phyloP scores from a whole-genome alignment of 192 early-diverging fungal genomes.

The Coemansia sp. region DNA sequence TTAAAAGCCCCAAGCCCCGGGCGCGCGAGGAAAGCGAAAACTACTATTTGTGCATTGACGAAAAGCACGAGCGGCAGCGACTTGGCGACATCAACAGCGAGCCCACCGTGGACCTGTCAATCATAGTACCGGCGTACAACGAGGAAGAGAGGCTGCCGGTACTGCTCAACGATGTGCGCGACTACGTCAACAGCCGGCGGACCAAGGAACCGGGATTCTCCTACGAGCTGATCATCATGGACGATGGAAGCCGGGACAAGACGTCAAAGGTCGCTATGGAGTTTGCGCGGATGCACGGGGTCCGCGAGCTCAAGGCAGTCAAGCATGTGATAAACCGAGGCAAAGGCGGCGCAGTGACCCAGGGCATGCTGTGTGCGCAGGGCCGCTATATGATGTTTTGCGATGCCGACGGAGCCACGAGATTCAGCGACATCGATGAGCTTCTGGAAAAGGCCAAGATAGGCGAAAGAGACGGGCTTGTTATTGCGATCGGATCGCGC shows the following conservation, averaged over 20 bases:
- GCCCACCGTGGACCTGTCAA: conserved; percentile 60
- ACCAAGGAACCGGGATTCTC: conserved; percentile 50
- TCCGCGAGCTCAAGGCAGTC: conserved; percentile 67
- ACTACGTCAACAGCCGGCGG: conserved; percentile 58
- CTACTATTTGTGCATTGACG: conserved; percentile 42
- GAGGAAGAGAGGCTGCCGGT: conserved; percentile 77
- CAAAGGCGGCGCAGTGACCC: conserved; percentile 90
- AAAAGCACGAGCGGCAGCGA: conserved; percentile 32
- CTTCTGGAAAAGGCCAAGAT: conserved; percentile 53
- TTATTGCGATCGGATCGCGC: conserved; percentile 83
- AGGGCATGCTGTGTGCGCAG: conserved; percentile 79
- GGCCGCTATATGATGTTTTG: conserved; percentile 83
- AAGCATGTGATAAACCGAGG: conserved; percentile 80
- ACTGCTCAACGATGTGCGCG: conserved; percentile 79
- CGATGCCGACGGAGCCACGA: conserved; percentile 94
- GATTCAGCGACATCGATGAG: conserved; percentile 78
- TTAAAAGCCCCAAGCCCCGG: conserved; percentile 45
- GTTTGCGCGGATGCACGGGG: conserved; percentile 57
- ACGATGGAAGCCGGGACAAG: conserved; percentile 84
- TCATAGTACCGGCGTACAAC: conserved; percentile 91
- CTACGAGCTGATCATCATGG: conserved; percentile 88
- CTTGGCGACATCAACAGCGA: conserved; percentile 26
- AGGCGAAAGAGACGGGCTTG: conserved; percentile 51
- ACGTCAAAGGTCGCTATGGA: conserved; percentile 68
- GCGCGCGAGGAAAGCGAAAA: conserved; percentile 51